These are phyloP conservation scores for Pleurotus cornucopiae DNA, from an alignment of 768 basidiomycete genomes.

Conservation along the genomic window DNA sequence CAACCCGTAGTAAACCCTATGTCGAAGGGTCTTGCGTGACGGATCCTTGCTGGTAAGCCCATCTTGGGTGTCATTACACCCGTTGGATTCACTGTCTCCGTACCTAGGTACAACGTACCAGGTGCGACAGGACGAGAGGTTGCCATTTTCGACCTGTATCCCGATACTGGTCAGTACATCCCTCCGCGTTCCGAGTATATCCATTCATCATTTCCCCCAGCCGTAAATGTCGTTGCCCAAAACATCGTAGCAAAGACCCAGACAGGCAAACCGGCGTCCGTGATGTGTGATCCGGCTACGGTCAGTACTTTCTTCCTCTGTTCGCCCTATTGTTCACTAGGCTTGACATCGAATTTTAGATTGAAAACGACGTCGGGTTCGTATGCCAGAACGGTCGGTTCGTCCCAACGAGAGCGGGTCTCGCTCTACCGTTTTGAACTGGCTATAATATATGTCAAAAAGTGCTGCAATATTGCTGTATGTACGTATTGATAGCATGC, in stretches of 20 bases:
- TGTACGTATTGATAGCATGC: too few species aligned
- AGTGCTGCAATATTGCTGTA: too few species aligned
- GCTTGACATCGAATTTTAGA: slow-evolving; percentile 19
- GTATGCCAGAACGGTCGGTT: slow-evolving; percentile 45
- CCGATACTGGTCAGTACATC: slow-evolving; percentile 41
- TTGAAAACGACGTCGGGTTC: slow-evolving; percentile 45
- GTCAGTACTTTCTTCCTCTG: slow-evolving; percentile 24
- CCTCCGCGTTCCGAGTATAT: too few species aligned
- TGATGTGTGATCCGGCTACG: slow-evolving; percentile 51
- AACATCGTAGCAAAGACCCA: slow-evolving; percentile 43
- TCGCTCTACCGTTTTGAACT: not conserved
- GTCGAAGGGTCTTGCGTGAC: slow-evolving; percentile 56
- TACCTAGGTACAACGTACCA: slow-evolving; percentile 37
- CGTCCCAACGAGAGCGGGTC: slow-evolving; percentile 31
- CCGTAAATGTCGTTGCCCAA: slow-evolving; percentile 45
- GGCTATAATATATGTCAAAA: too few species aligned
- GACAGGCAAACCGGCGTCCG: slow-evolving; percentile 36
- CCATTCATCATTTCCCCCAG: slow-evolving; percentile 21
- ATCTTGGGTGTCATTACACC: not conserved
- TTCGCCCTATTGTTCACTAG: not conserved
- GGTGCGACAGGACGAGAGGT: slow-evolving; percentile 58
- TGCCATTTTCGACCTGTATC: slow-evolving; percentile 54
- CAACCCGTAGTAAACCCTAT: slow-evolving; percentile 31
- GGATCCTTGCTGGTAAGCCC: slow-evolving; percentile 51
- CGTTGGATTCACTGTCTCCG: not conserved